Conservation (phyloP, 2,329 filamentous ascomycete genomes). For the Mariannaea elegans region DNA sequence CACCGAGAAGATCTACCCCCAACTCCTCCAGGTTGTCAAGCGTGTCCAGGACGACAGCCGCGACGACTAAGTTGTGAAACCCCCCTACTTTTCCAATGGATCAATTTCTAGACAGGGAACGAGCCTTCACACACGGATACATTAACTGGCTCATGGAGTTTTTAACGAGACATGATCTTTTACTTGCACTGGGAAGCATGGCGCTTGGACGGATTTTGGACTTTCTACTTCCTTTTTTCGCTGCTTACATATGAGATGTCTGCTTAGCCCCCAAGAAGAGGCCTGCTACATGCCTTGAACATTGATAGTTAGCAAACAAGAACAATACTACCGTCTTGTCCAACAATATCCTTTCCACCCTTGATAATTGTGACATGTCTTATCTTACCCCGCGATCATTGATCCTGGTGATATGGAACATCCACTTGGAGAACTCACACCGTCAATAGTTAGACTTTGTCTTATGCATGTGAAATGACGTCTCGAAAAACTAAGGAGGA, state of each 20-base stretch:
- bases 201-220: conserved; percentile 36
- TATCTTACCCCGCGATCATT: no score
- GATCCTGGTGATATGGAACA: no score
- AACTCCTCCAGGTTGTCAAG: conserved; percentile 80
- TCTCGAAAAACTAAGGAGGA: no score
- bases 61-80: conserved; percentile 51
- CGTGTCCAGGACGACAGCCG: conserved; percentile 77
- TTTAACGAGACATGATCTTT: conserved; percentile 37
- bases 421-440: background rate
- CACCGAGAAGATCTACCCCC: conserved; percentile 78
- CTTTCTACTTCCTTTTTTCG: conserved; percentile 20
- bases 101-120: conserved; percentile 19
- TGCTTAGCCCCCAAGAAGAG: background rate
- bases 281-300: background rate
- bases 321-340: background rate
- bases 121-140: conserved; percentile 17
- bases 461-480: background rate
- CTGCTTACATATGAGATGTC: conserved; percentile 1
- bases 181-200: conserved; percentile 34
- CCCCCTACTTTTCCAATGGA: background rate
- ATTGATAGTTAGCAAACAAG: conserved; percentile 14
- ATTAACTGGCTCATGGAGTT: conserved; percentile 32
- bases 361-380: background rate
- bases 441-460: background rate
- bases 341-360: conserved; percentile 6